A percentile compares a stretch with the other conserved stretches of the same genome.
Conservation (phyloP, 2,329 filamentous ascomycete genomes). For the Dendrostoma leiphaemia region DNA sequence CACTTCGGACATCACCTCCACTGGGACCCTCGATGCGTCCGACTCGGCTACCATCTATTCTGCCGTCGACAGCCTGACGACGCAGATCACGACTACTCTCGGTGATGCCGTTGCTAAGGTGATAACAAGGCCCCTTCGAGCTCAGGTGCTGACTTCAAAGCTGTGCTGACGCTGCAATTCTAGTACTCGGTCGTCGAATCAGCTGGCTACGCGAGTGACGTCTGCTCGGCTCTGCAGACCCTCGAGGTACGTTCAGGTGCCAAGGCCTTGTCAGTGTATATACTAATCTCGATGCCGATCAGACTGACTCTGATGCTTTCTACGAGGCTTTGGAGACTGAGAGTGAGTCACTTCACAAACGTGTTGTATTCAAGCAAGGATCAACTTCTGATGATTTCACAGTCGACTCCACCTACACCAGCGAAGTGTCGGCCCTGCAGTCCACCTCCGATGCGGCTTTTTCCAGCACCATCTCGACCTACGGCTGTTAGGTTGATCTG, state of each 20-base stretch:
- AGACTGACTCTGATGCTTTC: neutral
- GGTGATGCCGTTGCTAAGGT: conserved; percentile 12
- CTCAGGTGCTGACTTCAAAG: neutral
- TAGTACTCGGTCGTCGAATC: conserved; percentile 10
- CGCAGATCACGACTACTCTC: conserved; percentile 7
- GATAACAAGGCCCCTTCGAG: no score
- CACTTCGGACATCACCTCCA: conserved; percentile 9
- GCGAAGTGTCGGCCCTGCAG: neutral
- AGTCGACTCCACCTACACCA: conserved; percentile 1
- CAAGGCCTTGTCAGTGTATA: no score
- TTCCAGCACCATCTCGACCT: neutral
- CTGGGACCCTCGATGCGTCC: neutral
- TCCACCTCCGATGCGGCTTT: neutral
- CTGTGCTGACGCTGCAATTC: neutral
- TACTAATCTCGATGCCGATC: neutral
- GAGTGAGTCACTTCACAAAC: neutral
- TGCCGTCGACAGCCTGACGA: conserved; percentile 4
- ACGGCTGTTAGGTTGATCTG: conserved; percentile 9
- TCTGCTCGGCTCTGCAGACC: conserved; percentile 6
- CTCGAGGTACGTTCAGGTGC: neutral
- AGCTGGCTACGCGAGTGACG: conserved; percentile 2
- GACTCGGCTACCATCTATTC: conserved; percentile 15
- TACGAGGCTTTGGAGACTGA: neutral
- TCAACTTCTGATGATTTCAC: neutral
- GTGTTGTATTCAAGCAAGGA: neutral